Evolutionary conservation across 495 filamentous ascomycete genomes (phyloP), one percentile per base, ranked within the genome.

Genomic region (Tirmania nivea): DNA sequence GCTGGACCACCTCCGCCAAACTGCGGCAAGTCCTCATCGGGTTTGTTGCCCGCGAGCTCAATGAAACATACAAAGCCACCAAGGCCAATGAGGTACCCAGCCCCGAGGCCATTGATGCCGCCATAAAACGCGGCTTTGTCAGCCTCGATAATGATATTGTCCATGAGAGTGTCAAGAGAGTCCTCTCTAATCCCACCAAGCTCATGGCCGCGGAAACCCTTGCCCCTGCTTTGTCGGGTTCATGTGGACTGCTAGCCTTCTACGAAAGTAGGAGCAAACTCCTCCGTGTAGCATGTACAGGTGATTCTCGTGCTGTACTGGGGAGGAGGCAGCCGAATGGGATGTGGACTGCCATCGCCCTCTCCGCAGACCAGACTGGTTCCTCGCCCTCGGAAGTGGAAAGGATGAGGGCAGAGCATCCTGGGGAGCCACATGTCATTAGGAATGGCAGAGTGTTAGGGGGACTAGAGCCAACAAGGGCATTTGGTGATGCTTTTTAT

Each of bases 1-100:
- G 90, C 60, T 97, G 90, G 90, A 94, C 90, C 7, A 99, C 90
- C 16, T 95, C 89, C 49, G 92, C 92, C 17, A 99, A 94, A 61
- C 71, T 99, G 45, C 82, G 90, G 14, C 86, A 96, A 65, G 78
- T 83, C 11, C 75, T 99, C 20, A 93, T 95, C 55, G 84, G 74
- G 52, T 92, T 80, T 62, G 90, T 99, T 35, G 89, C 86, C 19
- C 79, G 90, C 47, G 92, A 99, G 68, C 73, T 99, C n/a, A 94
- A 93, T 61, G 70, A 74, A 20, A 94, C 88, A 2, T 96, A 94
- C 71, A 93, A 86, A 65, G 70, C 78, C 34, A 78, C 81, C 8
- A 68, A 78, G 16, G 64, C 68, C n/a, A 73, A 81, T 4, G 67
- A 74, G 6, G 62, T 74, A 14, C 66, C 73, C 9, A 57, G 71